Evolutionary conservation across 176 grass and related monocot genomes (phyloP).

Genomic region (Chloris gayana): DNA sequence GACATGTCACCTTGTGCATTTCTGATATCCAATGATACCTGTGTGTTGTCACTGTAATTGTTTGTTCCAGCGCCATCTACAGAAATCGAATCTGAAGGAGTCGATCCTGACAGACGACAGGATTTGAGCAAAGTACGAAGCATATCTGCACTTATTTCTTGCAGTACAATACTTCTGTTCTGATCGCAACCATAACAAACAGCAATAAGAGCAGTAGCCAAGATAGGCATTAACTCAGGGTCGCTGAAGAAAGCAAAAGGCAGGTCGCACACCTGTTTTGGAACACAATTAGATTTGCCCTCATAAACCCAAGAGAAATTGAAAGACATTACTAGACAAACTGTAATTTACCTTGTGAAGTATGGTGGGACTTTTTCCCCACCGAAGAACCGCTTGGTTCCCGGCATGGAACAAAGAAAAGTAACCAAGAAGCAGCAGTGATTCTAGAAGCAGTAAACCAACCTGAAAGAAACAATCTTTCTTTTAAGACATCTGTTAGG

Average conservation of each 20-base stretch:
- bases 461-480: conserved; percentile 47
- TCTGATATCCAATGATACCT: conserved; percentile 55
- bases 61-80: conserved; percentile 47
- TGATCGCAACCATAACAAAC: conserved; percentile 92
- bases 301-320: neutral
- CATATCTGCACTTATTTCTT: conserved; percentile 98
- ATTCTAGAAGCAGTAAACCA: conserved; percentile 90
- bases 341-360: conserved; percentile 81
- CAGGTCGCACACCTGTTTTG: conserved; percentile 93
- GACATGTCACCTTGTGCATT: conserved; percentile 54
- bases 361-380: conserved; percentile 99
- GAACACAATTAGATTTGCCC: conserved; percentile 46
- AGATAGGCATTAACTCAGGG: conserved; percentile 81
- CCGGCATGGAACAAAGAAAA: conserved; percentile 98
- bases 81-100: conserved; percentile 44
- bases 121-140: conserved; percentile 74
- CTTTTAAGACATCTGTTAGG: neutral
- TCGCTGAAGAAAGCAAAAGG: conserved; percentile 96
- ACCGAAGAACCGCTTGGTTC: conserved; percentile 97
- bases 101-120: conserved; percentile 50
- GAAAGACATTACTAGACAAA: conserved; percentile 15
- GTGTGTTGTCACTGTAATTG: conserved; percentile 48
- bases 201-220: conserved; percentile 80
- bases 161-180: conserved; percentile 82
- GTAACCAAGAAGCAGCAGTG: conserved; percentile 86